Percentiles rank a stretch among this genome's conserved stretches.
These are phyloP conservation scores for Fusarium transvaalense DNA, from an alignment of 2,329 filamentous ascomycete genomes.

Conservation along the genomic window DNA sequence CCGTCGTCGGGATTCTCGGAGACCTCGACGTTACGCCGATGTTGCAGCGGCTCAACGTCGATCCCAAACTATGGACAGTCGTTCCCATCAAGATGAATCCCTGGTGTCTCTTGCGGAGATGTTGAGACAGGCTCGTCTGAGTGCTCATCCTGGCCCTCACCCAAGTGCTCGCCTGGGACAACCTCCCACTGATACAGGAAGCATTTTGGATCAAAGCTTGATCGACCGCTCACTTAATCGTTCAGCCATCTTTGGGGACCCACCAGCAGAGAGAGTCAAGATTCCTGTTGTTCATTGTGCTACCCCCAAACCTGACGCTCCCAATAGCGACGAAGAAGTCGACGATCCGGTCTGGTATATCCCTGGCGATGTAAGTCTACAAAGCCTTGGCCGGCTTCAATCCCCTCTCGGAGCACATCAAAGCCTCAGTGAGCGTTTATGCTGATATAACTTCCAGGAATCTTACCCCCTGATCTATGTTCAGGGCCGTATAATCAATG, in stretches of 20 bases:
- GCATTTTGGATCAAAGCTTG: neutral
- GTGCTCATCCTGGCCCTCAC: too few relatives aligned
- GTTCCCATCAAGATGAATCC: neutral
- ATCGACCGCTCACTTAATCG: neutral
- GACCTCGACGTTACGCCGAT: neutral
- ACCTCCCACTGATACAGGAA: neutral
- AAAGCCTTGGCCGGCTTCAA: neutral
- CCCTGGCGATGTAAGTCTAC: slow-evolving; percentile 17
- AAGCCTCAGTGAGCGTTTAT: neutral
- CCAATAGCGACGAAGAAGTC: neutral
- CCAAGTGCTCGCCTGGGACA: neutral
- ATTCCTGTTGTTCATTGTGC: neutral
- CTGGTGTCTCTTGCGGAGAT: neutral
- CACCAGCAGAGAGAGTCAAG: neutral
- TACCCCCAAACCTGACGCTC: neutral
- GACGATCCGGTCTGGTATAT: neutral
- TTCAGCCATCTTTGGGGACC: neutral
- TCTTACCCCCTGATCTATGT: neutral
- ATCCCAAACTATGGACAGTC: neutral
- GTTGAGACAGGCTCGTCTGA: neutral
- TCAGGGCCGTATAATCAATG: neutral
- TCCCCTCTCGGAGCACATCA: too few relatives aligned
- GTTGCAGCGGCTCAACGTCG: neutral
- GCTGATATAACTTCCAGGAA: slow-evolving; percentile 6
- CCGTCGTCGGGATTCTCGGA: neutral